Conservation (phyloP, 139 green algal species). For the Eudorina sp. region DNA sequence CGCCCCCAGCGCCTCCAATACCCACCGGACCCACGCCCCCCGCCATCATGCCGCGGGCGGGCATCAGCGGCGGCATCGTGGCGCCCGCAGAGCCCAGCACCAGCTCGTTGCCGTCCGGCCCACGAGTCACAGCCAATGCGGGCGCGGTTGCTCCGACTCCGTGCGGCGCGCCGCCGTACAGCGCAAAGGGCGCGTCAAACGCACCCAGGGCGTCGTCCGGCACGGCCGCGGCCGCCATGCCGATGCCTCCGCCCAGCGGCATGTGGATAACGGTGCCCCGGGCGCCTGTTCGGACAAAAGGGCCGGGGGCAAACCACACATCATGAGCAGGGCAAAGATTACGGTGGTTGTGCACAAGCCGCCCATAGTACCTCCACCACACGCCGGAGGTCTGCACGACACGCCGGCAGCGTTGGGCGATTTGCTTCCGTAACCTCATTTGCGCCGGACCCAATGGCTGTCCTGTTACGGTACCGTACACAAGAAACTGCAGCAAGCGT, state of each 20-base stretch:
- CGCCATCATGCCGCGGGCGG: slow-evolving; percentile 8
- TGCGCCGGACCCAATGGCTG: too few species aligned
- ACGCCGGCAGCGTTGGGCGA: too few species aligned
- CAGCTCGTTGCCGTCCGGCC: slow-evolving; percentile 41
- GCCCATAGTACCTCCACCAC: too few species aligned
- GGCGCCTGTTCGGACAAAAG: too few species aligned
- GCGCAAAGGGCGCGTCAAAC: neutral
- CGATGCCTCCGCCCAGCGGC: neutral
- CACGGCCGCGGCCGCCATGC: neutral
- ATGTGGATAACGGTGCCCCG: neutral
- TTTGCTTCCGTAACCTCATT: too few species aligned
- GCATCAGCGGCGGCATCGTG: slow-evolving; percentile 41
- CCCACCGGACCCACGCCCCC: neutral
- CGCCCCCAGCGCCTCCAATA: neutral
- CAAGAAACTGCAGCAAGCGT: too few species aligned
- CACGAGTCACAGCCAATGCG: slow-evolving; percentile 23
- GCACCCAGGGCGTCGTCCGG: neutral
- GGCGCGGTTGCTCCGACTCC: neutral
- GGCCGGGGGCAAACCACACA: too few species aligned
- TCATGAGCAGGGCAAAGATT: too few species aligned
- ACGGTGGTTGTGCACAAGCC: too few species aligned
- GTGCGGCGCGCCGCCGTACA: neutral
- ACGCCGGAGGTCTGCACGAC: too few species aligned
- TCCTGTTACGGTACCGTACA: too few species aligned
- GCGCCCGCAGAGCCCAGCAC: slow-evolving; percentile 30